A percentile compares a stretch with the other conserved stretches of the same genome.
These are phyloP conservation scores for Phytophthora foliorum DNA, from an alignment of 352 stramenopile species.

Conservation along the genomic window DNA sequence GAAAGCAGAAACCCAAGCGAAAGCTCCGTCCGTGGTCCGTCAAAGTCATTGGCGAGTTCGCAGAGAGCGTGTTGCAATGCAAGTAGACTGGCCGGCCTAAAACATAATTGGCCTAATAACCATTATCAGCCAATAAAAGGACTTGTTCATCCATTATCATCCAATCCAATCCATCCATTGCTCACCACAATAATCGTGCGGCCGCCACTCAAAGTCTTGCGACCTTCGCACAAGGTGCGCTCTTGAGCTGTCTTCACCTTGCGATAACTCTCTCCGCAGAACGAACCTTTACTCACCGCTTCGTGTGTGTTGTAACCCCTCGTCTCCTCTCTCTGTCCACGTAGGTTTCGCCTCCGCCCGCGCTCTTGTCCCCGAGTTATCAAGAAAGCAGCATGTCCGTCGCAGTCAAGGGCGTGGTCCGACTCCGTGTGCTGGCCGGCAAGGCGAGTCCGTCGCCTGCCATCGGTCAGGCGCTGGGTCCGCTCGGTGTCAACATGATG, in stretches of 20 bases:
- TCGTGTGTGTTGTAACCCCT: conserved; percentile 23
- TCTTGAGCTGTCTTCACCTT: conserved; percentile 4
- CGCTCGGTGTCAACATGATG: conserved; percentile 99
- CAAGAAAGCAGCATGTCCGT: conserved; percentile 38
- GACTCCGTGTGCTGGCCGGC: conserved; percentile 86
- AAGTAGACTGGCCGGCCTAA: background rate
- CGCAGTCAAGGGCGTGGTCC: conserved; percentile 83
- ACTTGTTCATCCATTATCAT: background rate
- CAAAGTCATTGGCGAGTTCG: conserved; percentile 52
- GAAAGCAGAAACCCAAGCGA: conserved; percentile 9
- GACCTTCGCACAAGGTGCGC: conserved; percentile 17
- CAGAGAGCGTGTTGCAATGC: conserved; percentile 37
- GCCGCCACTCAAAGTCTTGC: conserved; percentile 41
- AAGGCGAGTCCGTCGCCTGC: conserved; percentile 89
- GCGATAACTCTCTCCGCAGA: conserved; percentile 3
- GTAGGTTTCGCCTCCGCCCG: conserved; percentile 18
- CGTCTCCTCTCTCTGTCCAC: conserved; percentile 3
- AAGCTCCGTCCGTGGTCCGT: conserved; percentile 47
- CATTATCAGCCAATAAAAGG: background rate
- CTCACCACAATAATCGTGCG: conserved; percentile 28
- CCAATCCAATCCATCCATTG: conserved; percentile 15
- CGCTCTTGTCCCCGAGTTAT: conserved; percentile 16
- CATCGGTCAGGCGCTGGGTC: conserved; percentile 94
- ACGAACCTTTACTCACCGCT: background rate
- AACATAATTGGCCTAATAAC: background rate